Conservation (phyloP, 208 protist genomes). For the Wallacemonas rigidus region DNA sequence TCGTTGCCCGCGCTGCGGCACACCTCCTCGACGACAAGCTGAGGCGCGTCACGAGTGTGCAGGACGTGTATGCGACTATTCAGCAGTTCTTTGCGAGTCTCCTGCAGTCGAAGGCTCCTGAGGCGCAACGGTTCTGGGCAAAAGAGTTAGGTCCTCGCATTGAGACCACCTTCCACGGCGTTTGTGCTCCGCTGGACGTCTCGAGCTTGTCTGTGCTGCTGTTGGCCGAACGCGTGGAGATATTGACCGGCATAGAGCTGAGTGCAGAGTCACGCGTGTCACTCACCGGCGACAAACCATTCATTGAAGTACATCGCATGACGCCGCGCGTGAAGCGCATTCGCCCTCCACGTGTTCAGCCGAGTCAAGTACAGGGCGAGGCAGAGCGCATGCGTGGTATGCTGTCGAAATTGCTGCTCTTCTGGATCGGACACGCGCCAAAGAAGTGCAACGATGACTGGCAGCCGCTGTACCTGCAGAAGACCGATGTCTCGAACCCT, state of each 20-base stretch:
- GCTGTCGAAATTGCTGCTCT: constrained; percentile 64
- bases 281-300: constrained; percentile 29
- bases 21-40: constrained; percentile 61
- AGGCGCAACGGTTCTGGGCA: constrained; percentile 68
- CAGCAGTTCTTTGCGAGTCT: constrained; percentile 53
- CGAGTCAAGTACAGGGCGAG: constrained; percentile 7
- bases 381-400: constrained; percentile 19
- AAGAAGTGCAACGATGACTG: constrained; percentile 29
- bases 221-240: constrained; percentile 46
- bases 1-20: constrained; percentile 68
- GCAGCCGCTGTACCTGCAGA: constrained; percentile 75
- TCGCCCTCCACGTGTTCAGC: constrained; percentile 18
- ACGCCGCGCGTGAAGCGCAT: constrained; percentile 31
- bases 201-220: constrained; percentile 51
- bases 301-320: constrained; percentile 34
- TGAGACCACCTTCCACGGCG: constrained; percentile 38
- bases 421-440: constrained; percentile 81
- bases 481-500: constrained; percentile 3
- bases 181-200: constrained; percentile 58
- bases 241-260: constrained; percentile 56
- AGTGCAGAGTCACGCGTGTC: constrained; percentile 18
- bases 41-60: constrained; percentile 32
- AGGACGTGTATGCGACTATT: constrained; percentile 30
- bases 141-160: constrained; percentile 67
- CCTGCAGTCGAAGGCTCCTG: constrained; percentile 42